Evolutionary conservation across 2,329 filamentous ascomycete species (phyloP).

Genomic region (Cytospora piceae): DNA sequence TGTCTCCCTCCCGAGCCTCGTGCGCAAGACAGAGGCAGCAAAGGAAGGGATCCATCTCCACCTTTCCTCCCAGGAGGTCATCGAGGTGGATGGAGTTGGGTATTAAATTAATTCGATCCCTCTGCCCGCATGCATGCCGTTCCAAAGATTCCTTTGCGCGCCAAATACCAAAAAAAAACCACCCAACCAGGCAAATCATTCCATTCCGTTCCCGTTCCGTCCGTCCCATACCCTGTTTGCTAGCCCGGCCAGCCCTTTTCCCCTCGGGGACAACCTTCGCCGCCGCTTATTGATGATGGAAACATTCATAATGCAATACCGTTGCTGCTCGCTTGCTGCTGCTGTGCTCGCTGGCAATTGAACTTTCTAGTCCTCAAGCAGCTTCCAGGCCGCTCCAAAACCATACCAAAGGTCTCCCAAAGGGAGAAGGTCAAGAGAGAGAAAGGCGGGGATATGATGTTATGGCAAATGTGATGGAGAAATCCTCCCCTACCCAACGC

Average conservation of each 20-base stretch:
- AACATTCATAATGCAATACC: conserved; percentile 15
- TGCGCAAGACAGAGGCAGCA: not conserved
- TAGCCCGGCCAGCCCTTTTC: not conserved
- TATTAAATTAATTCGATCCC: not conserved
- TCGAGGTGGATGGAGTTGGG: not conserved
- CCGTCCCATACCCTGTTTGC: not conserved
- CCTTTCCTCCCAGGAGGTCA: not conserved
- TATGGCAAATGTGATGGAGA: conserved; percentile 5
- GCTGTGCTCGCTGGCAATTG: conserved; percentile 2
- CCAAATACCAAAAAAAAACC: not conserved
- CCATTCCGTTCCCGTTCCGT: too few species aligned
- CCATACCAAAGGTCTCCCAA: not conserved
- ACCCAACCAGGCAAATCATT: not conserved
- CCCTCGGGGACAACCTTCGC: not conserved
- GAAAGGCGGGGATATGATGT: conserved; percentile 5
- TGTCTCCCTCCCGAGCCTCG: not conserved
- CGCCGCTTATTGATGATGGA: conserved; percentile 4
- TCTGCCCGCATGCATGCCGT: conserved; percentile 1
- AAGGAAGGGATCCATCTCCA: not conserved
- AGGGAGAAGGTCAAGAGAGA: not conserved
- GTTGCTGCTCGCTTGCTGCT: conserved; percentile 12
- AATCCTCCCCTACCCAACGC: conserved; percentile 9
- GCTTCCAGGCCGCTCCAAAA: not conserved
- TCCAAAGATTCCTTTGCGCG: not conserved
- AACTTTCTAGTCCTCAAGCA: not conserved